Evolutionary conservation across 1,139 yeast species (phyloP), one percentile per base, ranked within the genome.

Genomic region (Magnusiomyces clavatus): DNA sequence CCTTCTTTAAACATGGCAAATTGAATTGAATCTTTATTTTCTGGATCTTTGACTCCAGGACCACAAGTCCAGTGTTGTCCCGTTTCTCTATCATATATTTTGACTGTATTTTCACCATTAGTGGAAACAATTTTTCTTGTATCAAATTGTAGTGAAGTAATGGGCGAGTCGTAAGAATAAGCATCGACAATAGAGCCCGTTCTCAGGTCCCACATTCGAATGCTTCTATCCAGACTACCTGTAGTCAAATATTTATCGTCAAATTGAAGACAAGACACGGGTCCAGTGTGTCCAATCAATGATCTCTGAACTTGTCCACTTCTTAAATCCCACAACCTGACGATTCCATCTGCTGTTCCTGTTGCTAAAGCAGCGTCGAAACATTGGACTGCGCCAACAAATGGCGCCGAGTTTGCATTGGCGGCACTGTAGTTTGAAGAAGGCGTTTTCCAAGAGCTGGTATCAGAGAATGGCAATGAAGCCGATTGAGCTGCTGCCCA

Each of bases 281-380:
- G 80, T 1, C 82, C 85, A 0, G 85, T 80, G 63, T 83, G 92
- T 1, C 90, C 90, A 43, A 78, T 73, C 37, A 85, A 68, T 10
- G 83, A 75, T 54, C 89, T 73, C 43, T 82, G 80, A 12, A 82
- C 83, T 57, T 80, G 82, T 4, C 88, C 88, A 31, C 80, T 74
- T 56, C 90, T 74, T 57, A 84, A 67, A 66, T 85, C 92, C 92
- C 92, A 85, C 43, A 85, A 69, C 52, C 90, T 69, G 10, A 85
- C 87, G 8, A 81, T 64, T 11, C 90, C 90, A 63, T 85, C 92
- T 45, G 81, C 81, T 0, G 89, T 81, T 36, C 92, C 92, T 0
- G 88, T 80, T 0, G 86, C 92, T 61, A 81, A 70, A 0, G 87
- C 89, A 0, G 86, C 85, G 58, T 81, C 86, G 61, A 74, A 80